A percentile compares a stretch with the other conserved stretches of the same genome.
phyloP scores from a whole-genome alignment of 495 filamentous ascomycete species.

The Bryoglossum gracile region DNA sequence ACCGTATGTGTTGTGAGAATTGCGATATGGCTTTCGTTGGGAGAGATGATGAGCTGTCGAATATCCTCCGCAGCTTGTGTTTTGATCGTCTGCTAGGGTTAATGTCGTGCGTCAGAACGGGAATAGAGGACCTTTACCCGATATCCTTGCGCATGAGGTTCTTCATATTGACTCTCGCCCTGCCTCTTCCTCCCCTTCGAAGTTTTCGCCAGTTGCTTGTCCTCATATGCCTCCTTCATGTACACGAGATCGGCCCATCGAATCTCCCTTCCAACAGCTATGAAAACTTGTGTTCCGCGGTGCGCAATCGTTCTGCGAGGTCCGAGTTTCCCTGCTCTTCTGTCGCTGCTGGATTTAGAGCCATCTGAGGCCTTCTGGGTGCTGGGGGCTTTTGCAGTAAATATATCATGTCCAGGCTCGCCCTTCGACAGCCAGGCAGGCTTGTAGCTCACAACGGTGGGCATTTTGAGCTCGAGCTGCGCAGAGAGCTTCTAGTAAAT shows the following conservation, averaged over 20 bases:
- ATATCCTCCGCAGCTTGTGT: constrained; percentile 68
- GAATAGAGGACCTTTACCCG: constrained; percentile 38
- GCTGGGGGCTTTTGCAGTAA: constrained; percentile 28
- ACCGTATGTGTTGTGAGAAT: constrained; percentile 78
- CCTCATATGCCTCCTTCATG: constrained; percentile 63
- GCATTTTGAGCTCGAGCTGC: constrained; percentile 51
- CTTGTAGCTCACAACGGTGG: constrained; percentile 71
- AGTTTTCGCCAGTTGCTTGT: constrained; percentile 35
- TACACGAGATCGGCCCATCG: constrained; percentile 73
- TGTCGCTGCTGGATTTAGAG: constrained; percentile 29
- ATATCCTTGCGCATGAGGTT: constrained; percentile 34
- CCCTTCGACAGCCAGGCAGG: constrained; percentile 75
- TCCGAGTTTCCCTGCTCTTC: constrained; percentile 36
- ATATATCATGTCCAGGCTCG: constrained; percentile 65
- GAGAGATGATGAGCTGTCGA: constrained; percentile 73
- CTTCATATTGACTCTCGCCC: constrained; percentile 21
- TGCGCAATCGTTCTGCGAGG: constrained; percentile 63
- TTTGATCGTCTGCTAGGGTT: constrained; percentile 63
- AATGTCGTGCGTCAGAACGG: too few species aligned
- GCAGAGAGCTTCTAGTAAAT: constrained; percentile 13
- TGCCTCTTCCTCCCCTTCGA: constrained; percentile 14
- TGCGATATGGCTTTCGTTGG: constrained; percentile 68
- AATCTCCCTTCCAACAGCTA: constrained; percentile 76
- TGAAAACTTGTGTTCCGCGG: constrained; percentile 73
- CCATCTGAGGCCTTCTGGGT: constrained; percentile 26